Conservation (phyloP, 495 filamentous ascomycete genomes). For the Lindgomyces ingoldianus region DNA sequence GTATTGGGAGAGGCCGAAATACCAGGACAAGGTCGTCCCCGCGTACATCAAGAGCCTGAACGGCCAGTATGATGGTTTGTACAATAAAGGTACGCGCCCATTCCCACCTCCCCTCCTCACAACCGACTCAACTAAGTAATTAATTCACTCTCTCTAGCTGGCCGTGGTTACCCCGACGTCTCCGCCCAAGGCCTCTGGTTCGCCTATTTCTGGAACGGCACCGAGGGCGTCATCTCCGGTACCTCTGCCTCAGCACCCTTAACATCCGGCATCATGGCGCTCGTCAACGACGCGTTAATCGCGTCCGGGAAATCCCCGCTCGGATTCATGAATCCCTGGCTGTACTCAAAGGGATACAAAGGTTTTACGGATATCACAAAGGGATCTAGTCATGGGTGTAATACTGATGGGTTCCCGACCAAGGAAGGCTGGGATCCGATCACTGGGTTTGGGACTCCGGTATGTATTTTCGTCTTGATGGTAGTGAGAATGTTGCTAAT, state of each 20-base stretch:
- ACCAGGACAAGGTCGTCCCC: slow-evolving; percentile 40
- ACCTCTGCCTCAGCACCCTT: slow-evolving; percentile 44
- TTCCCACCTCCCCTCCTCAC: neutral
- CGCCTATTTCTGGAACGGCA: slow-evolving; percentile 41
- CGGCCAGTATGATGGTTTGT: slow-evolving; percentile 41
- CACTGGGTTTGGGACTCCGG: slow-evolving; percentile 44
- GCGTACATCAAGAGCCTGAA: slow-evolving; percentile 40
- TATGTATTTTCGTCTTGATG: neutral
- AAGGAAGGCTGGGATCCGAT: slow-evolving; percentile 45
- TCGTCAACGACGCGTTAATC: slow-evolving; percentile 46
- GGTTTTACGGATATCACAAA: slow-evolving; percentile 44
- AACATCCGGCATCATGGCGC: slow-evolving; percentile 40
- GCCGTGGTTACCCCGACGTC: slow-evolving; percentile 46
- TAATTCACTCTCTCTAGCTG: no score
- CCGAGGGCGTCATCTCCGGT: slow-evolving; percentile 39
- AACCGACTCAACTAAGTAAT: neutral
- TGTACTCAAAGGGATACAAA: slow-evolving; percentile 42
- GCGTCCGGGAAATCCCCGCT: slow-evolving; percentile 40
- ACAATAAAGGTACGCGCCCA: slow-evolving; percentile 35
- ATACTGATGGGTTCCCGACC: slow-evolving; percentile 41
- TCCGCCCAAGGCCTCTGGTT: slow-evolving; percentile 44
- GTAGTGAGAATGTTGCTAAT: no score
- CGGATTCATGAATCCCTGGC: slow-evolving; percentile 49
- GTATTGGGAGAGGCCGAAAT: slow-evolving; percentile 42
- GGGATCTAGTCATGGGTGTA: slow-evolving; percentile 41